These are phyloP conservation scores for Mangifera indica DNA, from an alignment of 345 rosid genomes.

Conservation along the genomic window DNA sequence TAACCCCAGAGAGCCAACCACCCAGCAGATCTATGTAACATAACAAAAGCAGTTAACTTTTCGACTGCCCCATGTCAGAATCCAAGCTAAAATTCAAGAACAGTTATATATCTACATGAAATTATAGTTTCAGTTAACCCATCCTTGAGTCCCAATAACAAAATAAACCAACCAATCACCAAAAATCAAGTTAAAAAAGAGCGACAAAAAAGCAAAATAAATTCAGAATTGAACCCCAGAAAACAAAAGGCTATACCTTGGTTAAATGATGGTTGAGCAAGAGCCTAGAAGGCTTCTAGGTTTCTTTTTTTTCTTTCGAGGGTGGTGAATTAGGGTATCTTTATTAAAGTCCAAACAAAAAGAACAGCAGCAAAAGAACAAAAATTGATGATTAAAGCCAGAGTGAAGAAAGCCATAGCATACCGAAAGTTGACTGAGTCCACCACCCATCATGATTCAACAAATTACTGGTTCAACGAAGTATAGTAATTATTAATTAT, in stretches of 20 bases:
- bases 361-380: background rate
- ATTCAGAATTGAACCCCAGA: too few species aligned
- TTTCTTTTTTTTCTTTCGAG: background rate
- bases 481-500: too few species aligned
- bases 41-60: background rate
- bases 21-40: background rate
- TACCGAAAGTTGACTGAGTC: conserved; percentile 16
- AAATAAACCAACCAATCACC: background rate
- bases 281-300: conserved; percentile 7
- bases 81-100: background rate
- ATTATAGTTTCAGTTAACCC: background rate
- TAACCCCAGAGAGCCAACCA: background rate
- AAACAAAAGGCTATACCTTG: conserved; percentile 9
- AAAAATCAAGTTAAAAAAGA: background rate
- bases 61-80: background rate
- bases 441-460: conserved; percentile 10
- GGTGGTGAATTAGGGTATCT: background rate
- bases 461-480: conserved; percentile 5
- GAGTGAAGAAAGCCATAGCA: background rate
- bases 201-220: background rate
- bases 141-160: background rate
- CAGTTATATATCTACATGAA: background rate
- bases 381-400: background rate
- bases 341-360: background rate
- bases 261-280: background rate